These are phyloP conservation scores for Phialophora expanda DNA, from an alignment of 2,329 filamentous ascomycete species.

Conservation along the genomic window DNA sequence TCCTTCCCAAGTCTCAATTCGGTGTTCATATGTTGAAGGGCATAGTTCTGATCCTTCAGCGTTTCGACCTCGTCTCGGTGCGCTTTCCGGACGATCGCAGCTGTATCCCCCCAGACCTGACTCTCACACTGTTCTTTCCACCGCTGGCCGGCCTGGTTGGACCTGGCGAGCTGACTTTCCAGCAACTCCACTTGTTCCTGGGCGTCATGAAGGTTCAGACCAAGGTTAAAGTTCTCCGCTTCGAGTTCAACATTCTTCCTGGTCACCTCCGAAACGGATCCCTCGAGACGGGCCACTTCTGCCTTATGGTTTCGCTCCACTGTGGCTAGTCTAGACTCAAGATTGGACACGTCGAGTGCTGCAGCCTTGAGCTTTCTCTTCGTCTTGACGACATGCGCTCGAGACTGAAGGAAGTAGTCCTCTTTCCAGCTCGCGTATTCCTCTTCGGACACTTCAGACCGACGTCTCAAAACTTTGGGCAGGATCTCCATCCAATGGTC, in stretches of 20 bases:
- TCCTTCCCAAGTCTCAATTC: neutral
- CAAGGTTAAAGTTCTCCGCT: constrained; percentile 10
- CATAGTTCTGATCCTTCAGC: neutral
- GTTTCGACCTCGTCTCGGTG: constrained; percentile 3
- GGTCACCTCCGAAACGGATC: constrained; percentile 3
- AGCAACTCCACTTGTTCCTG: neutral
- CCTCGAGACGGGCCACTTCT: constrained; percentile 10
- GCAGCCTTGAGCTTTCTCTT: neutral
- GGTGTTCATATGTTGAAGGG: constrained; percentile 1
- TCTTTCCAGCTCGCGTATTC: neutral
- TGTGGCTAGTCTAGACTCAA: constrained; percentile 11
- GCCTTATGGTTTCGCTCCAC: neutral
- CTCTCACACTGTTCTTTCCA: constrained; percentile 11
- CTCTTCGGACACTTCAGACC: neutral
- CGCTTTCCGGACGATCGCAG: constrained; percentile 1
- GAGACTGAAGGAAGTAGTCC: neutral
- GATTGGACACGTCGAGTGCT: neutral
- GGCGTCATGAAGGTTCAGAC: neutral
- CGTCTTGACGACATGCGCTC: constrained; percentile 3
- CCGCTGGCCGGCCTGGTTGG: neutral
- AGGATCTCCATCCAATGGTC: constrained; percentile 19
- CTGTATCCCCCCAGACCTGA: constrained; percentile 16
- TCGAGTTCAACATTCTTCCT: constrained; percentile 12
- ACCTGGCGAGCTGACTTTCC: neutral
- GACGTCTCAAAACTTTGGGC: neutral